Percentiles rank a stretch among this genome's conserved stretches.
These are phyloP conservation scores for Geotrichum phurueaensis DNA, from an alignment of 1,139 yeast species.

Conservation along the genomic window DNA sequence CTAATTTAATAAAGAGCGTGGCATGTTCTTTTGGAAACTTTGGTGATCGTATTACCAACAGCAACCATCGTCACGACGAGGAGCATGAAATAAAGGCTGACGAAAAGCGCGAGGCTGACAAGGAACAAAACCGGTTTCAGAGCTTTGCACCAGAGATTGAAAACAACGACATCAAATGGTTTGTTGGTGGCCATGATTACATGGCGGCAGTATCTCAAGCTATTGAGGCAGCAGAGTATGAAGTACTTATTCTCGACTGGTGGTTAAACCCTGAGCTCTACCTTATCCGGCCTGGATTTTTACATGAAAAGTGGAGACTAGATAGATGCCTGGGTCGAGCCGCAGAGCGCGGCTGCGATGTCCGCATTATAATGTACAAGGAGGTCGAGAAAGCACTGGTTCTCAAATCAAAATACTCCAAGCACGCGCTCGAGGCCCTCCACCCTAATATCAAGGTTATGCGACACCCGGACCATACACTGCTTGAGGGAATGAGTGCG, in stretches of 20 bases:
- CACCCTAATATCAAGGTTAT: conserved; percentile 57
- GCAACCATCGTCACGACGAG: conserved; percentile 22
- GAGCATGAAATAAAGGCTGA: conserved; percentile 20
- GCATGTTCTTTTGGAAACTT: conserved; percentile 18
- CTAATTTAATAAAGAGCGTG: conserved; percentile 13
- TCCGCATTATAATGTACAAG: conserved; percentile 54
- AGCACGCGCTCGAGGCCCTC: conserved; percentile 52
- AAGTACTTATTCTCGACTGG: conserved; percentile 60
- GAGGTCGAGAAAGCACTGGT: conserved; percentile 58
- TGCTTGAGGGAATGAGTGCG: conserved; percentile 41
- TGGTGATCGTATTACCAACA: conserved; percentile 21
- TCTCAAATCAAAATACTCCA: conserved; percentile 55
- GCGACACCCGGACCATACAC: conserved; percentile 56
- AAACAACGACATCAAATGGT: conserved; percentile 59
- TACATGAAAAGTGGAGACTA: conserved; percentile 58
- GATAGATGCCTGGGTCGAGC: conserved; percentile 54
- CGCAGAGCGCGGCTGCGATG: conserved; percentile 59
- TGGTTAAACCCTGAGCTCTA: conserved; percentile 60
- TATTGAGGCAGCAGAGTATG: conserved; percentile 58
- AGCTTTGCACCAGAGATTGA: conserved; percentile 51
- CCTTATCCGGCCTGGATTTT: conserved; percentile 56
- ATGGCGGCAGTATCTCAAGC: conserved; percentile 51
- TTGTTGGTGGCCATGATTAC: conserved; percentile 51
- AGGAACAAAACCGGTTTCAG: conserved; percentile 17
- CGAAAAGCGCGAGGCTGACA: conserved; percentile 19